phyloP scores from a whole-genome alignment of 108 stramenopile genomes.

The Stephanodiscus triporus region DNA sequence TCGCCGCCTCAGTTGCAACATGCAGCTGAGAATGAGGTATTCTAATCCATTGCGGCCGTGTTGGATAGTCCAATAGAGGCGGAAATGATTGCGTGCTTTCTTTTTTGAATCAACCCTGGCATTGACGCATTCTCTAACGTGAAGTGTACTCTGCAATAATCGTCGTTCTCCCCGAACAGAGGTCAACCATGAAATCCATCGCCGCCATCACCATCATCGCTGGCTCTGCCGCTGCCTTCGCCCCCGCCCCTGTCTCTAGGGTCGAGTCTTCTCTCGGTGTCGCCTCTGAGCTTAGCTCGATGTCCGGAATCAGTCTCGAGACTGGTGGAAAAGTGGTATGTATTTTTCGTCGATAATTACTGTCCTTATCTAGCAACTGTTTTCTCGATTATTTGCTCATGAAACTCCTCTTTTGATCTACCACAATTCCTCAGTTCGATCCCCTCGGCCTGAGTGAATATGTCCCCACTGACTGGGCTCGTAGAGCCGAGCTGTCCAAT shows the following conservation, averaged over 20 bases:
- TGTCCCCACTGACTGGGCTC: conserved; percentile 79
- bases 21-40: no score
- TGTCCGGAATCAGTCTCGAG: conserved; percentile 61
- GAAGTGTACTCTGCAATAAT: no score
- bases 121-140: no score
- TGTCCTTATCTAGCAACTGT: background rate
- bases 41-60: no score
- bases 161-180: no score
- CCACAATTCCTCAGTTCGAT: conserved; percentile 62
- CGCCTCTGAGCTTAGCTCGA: conserved; percentile 58
- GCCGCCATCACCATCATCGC: conserved; percentile 52
- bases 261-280: conserved; percentile 35
- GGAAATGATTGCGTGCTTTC: no score
- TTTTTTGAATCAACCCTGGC: no score
- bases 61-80: no score
- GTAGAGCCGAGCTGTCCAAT: conserved; percentile 90
- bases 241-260: conserved; percentile 50
- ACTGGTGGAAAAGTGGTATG: conserved; percentile 71
- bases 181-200: conserved; percentile 57
- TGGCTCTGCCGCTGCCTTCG: conserved; percentile 69
- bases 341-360: background rate
- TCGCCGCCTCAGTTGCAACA: no score
- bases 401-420: background rate
- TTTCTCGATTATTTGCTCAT: background rate
- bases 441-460: conserved; percentile 81